Evolutionary conservation across 164 flowering plant genomes (phyloP).

Genomic region (Vitis riparia): DNA sequence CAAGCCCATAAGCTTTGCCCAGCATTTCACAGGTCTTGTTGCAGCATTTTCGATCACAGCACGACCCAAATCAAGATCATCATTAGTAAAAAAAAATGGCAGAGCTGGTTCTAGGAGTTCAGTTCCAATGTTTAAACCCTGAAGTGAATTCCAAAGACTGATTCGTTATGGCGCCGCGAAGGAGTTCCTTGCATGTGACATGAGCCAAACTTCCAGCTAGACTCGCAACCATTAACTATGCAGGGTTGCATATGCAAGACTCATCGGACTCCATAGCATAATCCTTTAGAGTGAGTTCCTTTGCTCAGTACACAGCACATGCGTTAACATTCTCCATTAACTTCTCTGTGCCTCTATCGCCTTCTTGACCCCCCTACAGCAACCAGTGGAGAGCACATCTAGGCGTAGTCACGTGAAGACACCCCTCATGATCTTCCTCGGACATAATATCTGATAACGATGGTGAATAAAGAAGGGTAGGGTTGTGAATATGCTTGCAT

Average conservation of each 20-base stretch:
- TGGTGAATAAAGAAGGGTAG: no score
- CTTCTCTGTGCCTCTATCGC: no score
- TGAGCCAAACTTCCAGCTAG: slow-evolving; percentile 97
- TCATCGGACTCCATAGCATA: slow-evolving; percentile 96
- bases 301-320: no score
- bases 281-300: slow-evolving; percentile 42
- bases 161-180: slow-evolving; percentile 75
- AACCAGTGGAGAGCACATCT: no score
- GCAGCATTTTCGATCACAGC: slow-evolving; percentile 95
- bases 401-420: no score
- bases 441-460: no score
- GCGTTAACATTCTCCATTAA: no score
- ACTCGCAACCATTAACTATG: slow-evolving; percentile 96
- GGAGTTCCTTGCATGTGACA: slow-evolving; percentile 99
- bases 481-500: no score
- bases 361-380: no score
- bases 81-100: slow-evolving; percentile 85
- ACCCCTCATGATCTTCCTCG: no score
- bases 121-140: slow-evolving; percentile 49
- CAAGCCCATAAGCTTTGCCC: no score
- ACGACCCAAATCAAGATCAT: slow-evolving; percentile 95
- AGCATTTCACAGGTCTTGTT: slow-evolving; percentile 15
- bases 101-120: slow-evolving; percentile 81
- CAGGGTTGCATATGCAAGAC: slow-evolving; percentile 83
- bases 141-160: slow-evolving; percentile 69